These are phyloP conservation scores for Parsonsia alboflavescens DNA, from an alignment of 257 asterid species.

Conservation along the genomic window DNA sequence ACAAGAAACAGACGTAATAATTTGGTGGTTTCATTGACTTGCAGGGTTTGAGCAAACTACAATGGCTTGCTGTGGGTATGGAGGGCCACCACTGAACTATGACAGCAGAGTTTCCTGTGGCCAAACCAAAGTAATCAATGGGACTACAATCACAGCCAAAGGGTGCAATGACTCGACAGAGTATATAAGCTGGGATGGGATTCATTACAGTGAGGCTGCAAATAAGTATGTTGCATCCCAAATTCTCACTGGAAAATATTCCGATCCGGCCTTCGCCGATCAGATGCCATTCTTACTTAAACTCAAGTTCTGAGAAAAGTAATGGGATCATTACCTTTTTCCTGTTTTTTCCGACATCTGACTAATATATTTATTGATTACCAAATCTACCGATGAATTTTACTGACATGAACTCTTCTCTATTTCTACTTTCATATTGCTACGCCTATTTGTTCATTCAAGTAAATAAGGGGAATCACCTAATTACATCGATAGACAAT, in stretches of 20 bases:
- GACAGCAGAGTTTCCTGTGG: constrained; percentile 80
- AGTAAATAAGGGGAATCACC: no score
- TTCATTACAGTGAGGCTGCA: constrained; percentile 93
- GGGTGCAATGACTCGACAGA: constrained; percentile 77
- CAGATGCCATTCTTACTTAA: constrained; percentile 76
- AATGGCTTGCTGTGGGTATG: constrained; percentile 91
- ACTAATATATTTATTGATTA: background rate
- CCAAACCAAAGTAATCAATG: constrained; percentile 65
- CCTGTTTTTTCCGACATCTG: background rate
- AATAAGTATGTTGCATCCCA: constrained; percentile 68
- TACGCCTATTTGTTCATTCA: background rate
- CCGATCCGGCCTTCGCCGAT: constrained; percentile 78
- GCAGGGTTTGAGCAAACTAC: constrained; percentile 87
- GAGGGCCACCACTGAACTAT: constrained; percentile 92
- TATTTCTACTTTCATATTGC: background rate
- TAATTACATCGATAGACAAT: no score
- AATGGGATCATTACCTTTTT: background rate
- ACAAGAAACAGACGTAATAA: background rate
- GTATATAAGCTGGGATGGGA: constrained; percentile 88
- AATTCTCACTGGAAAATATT: constrained; percentile 79
- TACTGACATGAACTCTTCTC: background rate
- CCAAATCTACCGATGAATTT: constrained; percentile 4
- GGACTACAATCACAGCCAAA: constrained; percentile 65
- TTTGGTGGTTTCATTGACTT: background rate
- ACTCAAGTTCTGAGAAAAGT: constrained; percentile 44